phyloP scores from a whole-genome alignment of 352 stramenopile genomes.

The Phytophthora cryptogea region DNA sequence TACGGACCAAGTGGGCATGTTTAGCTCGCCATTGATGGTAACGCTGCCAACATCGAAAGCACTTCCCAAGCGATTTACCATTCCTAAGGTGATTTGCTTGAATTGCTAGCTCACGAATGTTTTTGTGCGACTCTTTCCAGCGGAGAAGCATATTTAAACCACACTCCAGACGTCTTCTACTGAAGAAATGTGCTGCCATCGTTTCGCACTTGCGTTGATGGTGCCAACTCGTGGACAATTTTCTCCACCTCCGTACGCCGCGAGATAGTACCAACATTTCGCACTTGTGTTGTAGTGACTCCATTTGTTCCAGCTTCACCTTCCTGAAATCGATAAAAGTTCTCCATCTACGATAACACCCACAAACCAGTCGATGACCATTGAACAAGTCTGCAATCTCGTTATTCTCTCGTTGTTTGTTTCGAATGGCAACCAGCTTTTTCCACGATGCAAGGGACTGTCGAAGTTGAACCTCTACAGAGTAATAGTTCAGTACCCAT shows the following conservation, averaged over 20 bases:
- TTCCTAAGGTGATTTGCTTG: slow-evolving; percentile 10
- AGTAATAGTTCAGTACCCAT: slow-evolving; percentile 39
- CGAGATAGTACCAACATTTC: slow-evolving; percentile 16
- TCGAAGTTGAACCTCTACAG: slow-evolving; percentile 30
- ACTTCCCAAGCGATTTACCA: not conserved
- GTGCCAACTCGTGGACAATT: not conserved
- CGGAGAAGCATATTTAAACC: slow-evolving; percentile 10
- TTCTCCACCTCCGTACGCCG: slow-evolving; percentile 28
- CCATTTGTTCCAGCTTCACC: slow-evolving; percentile 2
- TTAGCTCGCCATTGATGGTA: slow-evolving; percentile 32
- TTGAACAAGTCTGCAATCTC: slow-evolving; percentile 20
- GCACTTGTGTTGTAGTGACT: not conserved
- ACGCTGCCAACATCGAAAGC: slow-evolving; percentile 29
- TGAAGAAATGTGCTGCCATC: slow-evolving; percentile 8
- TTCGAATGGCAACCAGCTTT: slow-evolving; percentile 8
- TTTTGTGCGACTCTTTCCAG: slow-evolving; percentile 12
- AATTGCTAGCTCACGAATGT: not conserved
- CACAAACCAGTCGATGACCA: slow-evolving; percentile 10
- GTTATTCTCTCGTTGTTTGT: slow-evolving; percentile 1
- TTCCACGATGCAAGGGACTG: slow-evolving; percentile 29
- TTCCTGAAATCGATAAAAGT: slow-evolving; percentile 10
- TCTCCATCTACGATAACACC: slow-evolving; percentile 16
- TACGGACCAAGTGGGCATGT: slow-evolving; percentile 29
- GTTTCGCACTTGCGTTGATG: slow-evolving; percentile 3
- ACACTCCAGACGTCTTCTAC: slow-evolving; percentile 8